Base-by-base conservation (phyloP, 495 filamentous ascomycete species). In the Daldinia bambusicola region DNA sequence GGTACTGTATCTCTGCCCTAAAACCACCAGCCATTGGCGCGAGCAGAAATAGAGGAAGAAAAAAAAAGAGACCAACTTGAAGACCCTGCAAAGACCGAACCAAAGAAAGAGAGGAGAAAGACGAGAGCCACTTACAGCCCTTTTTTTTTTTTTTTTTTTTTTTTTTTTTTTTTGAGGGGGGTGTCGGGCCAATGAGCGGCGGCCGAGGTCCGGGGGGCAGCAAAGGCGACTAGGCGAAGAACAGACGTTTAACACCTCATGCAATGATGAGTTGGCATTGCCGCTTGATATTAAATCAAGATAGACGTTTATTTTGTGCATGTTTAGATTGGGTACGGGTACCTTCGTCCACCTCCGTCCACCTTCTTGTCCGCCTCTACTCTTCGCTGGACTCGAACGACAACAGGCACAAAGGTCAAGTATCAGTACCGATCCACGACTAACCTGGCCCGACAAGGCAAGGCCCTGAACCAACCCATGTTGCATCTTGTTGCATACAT, bases 241-340 rank as follows among this genome's bases (percentile, higher is more conserved):
- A 76, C 80, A 82, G 83, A 81, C 79, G 82, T 82, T 83, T 80
- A 80, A 84, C 81, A 82, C 82, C 75, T 85, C 85, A 92, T 90
- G 92, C 90, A 92, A 81, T 90, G 91, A 92, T 94, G 92, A 93
- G 92, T 89, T 94, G 92, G 90, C 92, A 93, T 79, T 87, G 87
- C 88, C 73, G 85, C 84, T 89, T 85, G 85, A 87, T 84, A 85
- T 85, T 89, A 87, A 86, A 83, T 81, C 79, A 81, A 82, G 81
- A 82, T 80, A 80, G 81, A 77, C 81, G 78, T 82, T 79, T 79
- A 83, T 84, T 82, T 83, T 80, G 80, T 82, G 80, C 76, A 80
- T 74, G 75, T 81, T 80, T 80, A 76, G 80, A 84, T 81, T 69
- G 67, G 78, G 80, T 76, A 81, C 74, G 68, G 73, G 75, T 72